phyloP scores from a whole-genome alignment of 2,329 filamentous ascomycete species.

The Madurella mycetomatis region DNA sequence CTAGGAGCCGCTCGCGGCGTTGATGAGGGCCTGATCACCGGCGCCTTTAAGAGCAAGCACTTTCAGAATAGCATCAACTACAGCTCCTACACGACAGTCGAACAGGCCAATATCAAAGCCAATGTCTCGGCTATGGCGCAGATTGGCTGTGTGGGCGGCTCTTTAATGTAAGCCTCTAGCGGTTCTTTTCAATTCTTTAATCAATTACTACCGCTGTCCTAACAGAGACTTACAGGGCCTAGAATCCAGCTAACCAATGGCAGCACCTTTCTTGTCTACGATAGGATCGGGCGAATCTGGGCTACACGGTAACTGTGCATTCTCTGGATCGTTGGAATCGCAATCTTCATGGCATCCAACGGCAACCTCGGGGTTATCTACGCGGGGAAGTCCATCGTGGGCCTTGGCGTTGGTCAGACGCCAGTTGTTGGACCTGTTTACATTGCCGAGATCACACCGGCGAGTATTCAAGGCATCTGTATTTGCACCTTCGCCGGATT shows the following conservation, averaged over 20 bases:
- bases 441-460: conserved; percentile 67
- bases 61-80: conserved; percentile 60
- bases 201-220: neutral
- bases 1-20: conserved; percentile 73
- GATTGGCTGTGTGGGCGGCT: conserved; percentile 66
- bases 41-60: conserved; percentile 62
- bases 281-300: conserved; percentile 59
- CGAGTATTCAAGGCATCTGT: conserved; percentile 66
- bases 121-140: conserved; percentile 82
- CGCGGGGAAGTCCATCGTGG: conserved; percentile 62
- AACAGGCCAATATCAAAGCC: conserved; percentile 63
- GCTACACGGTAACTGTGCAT: conserved; percentile 55
- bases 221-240: neutral
- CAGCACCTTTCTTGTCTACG: conserved; percentile 56
- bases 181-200: neutral
- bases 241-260: neutral
- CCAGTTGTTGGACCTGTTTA: conserved; percentile 67
- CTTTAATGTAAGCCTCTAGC: conserved; percentile 35
- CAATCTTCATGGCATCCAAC: conserved; percentile 53
- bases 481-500: conserved; percentile 66
- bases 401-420: conserved; percentile 62
- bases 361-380: conserved; percentile 56
- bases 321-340: conserved; percentile 55
- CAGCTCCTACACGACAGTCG: conserved; percentile 45
- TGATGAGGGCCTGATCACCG: conserved; percentile 76